Percentiles rank a stretch among this genome's conserved stretches.
Conservation (phyloP, 192 early-diverging fungal species). For the Coemansia sp. region DNA sequence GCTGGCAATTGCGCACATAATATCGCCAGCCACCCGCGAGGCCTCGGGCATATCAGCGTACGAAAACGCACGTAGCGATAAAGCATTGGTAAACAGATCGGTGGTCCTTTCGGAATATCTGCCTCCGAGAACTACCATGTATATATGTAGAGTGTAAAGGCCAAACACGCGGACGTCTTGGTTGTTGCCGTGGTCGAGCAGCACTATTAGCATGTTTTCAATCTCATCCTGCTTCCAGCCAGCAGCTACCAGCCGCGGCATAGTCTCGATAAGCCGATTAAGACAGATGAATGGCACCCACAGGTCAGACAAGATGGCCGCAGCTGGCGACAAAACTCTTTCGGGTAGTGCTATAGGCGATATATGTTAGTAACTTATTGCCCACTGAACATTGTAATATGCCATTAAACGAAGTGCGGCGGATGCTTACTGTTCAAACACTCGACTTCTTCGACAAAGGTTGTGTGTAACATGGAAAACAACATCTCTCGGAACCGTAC, state of each 20-base stretch:
- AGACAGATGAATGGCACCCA: constrained; percentile 27
- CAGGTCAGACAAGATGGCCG: constrained; percentile 11
- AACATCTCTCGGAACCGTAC: constrained; percentile 26
- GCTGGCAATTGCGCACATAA: constrained; percentile 43
- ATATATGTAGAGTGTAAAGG: constrained; percentile 26
- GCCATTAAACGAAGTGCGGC: background rate
- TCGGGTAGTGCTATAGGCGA: constrained; percentile 26
- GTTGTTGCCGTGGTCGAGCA: constrained; percentile 52
- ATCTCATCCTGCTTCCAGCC: constrained; percentile 41
- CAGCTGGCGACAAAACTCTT: constrained; percentile 32
- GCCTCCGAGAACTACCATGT: constrained; percentile 24
- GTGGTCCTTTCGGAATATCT: constrained; percentile 22
- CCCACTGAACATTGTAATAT: background rate
- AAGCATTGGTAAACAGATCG: constrained; percentile 41
- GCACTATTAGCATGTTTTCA: constrained; percentile 46
- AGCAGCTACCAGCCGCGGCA: constrained; percentile 33
- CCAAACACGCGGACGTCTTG: constrained; percentile 42
- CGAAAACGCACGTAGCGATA: constrained; percentile 37
- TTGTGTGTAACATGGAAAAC: constrained; percentile 23
- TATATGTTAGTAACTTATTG: background rate
- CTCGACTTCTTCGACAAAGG: constrained; percentile 27
- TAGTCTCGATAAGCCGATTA: constrained; percentile 25
- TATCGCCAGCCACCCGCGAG: constrained; percentile 27
- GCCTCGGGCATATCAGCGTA: constrained; percentile 44
- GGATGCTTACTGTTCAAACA: constrained; percentile 37